Percentiles rank a stretch among this genome's conserved stretches.
Evolutionary conservation across 2,329 filamentous ascomycete genomes (phyloP).

Genomic region (Venturiaceae sp.): DNA sequence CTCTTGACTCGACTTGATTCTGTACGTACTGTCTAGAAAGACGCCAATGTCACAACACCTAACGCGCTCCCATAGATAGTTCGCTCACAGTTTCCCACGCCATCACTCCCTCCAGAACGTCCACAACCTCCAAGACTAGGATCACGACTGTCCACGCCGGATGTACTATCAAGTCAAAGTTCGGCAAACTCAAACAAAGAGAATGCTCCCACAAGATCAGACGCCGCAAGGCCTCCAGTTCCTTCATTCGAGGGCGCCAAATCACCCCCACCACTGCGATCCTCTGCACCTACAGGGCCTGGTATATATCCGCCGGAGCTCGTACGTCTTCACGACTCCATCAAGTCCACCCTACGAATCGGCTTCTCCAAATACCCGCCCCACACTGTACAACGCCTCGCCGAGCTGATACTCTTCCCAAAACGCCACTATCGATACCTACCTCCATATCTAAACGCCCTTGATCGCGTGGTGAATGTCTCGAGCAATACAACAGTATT

Average conservation of each 20-base stretch:
- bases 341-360: constrained; percentile 44
- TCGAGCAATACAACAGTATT: constrained; percentile 74
- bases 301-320: constrained; percentile 45
- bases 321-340: constrained; percentile 21
- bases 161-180: constrained; percentile 21
- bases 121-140: constrained; percentile 31
- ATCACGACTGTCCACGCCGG: constrained; percentile 11
- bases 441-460: constrained; percentile 76
- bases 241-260: constrained; percentile 30
- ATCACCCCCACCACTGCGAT: not conserved
- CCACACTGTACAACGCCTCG: constrained; percentile 84
- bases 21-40: constrained; percentile 24
- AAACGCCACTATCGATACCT: constrained; percentile 72
- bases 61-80: constrained; percentile 49
- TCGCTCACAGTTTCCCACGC: constrained; percentile 65
- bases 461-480: constrained; percentile 84
- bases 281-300: not conserved
- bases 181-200: constrained; percentile 60
- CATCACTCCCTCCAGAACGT: constrained; percentile 40
- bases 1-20: constrained; percentile 61
- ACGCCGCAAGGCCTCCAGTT: constrained; percentile 27
- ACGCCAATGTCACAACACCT: not conserved
- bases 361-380: constrained; percentile 70
- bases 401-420: constrained; percentile 74
- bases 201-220: constrained; percentile 44